A percentile compares a stretch with the other conserved stretches of the same genome.
Conservation (phyloP, 148 eudicot species). For the Dianthus caryophyllus region DNA sequence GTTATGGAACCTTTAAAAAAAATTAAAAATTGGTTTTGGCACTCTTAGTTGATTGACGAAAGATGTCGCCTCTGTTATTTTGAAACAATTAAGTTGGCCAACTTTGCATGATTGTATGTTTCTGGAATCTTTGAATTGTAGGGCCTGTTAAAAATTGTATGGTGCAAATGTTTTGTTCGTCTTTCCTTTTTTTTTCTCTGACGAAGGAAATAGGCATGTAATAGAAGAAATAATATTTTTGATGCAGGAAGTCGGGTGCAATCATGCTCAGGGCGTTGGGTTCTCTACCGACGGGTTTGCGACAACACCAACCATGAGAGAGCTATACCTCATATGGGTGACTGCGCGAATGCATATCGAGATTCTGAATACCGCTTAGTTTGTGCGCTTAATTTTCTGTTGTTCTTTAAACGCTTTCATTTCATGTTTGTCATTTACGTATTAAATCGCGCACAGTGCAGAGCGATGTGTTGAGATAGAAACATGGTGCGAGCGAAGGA, state of each 20-base stretch:
- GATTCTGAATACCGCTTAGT: conserved; percentile 83
- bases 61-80: background rate
- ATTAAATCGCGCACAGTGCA: conserved; percentile 22
- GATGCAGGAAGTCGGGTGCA: conserved; percentile 91
- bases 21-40: background rate
- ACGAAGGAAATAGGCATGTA: background rate
- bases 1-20: too few species aligned
- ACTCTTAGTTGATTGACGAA: background rate
- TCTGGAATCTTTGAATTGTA: background rate
- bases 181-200: background rate
- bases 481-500: conserved; percentile 98
- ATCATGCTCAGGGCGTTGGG: conserved; percentile 93
- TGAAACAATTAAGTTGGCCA: background rate
- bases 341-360: conserved; percentile 99
- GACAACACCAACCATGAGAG: conserved; percentile 88
- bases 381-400: conserved; percentile 13
- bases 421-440: conserved; percentile 13
- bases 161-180: background rate
- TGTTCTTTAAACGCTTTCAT: background rate
- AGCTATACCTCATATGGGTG: conserved; percentile 92
- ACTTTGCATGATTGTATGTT: background rate
- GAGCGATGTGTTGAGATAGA: conserved; percentile 96
- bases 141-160: background rate
- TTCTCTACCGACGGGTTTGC: conserved; percentile 98
- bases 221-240: conserved; percentile 17